Evolutionary conservation across 2,329 filamentous ascomycete genomes (phyloP).

Genomic region (Dactylellina sp.): DNA sequence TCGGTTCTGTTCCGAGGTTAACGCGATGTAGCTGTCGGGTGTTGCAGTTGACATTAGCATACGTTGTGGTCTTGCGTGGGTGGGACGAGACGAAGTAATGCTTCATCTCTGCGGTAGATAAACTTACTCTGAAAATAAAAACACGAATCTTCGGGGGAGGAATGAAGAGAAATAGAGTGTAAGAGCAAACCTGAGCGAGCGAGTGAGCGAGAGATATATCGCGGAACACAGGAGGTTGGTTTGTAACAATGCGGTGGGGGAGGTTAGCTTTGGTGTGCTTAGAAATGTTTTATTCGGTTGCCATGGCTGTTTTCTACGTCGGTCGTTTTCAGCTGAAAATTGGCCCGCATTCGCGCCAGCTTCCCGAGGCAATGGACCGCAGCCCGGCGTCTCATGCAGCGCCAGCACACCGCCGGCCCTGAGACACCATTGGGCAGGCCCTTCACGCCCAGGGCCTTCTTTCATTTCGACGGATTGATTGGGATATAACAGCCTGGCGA

Average conservation of each 20-base stretch:
- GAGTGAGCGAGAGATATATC: not conserved
- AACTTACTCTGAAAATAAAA: not conserved
- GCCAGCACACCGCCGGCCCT: slow-evolving; percentile 33
- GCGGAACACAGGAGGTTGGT: slow-evolving; percentile 5
- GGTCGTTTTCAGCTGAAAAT: slow-evolving; percentile 40
- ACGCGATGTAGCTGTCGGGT: slow-evolving; percentile 36
- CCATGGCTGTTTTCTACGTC: slow-evolving; percentile 23
- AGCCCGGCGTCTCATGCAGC: slow-evolving; percentile 20
- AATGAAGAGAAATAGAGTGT: not conserved
- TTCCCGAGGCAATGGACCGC: slow-evolving; percentile 38
- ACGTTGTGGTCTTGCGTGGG: too few species aligned
- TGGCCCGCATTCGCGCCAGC: slow-evolving; percentile 33
- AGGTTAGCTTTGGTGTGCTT: slow-evolving; percentile 11
- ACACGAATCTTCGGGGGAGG: too few species aligned
- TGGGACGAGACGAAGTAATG: slow-evolving; percentile 1
- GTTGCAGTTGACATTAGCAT: slow-evolving; percentile 36
- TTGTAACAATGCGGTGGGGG: slow-evolving; percentile 10
- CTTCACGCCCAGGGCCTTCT: not conserved
- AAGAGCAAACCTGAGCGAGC: not conserved
- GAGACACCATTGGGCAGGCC: slow-evolving; percentile 37
- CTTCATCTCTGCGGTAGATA: not conserved
- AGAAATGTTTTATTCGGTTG: slow-evolving; percentile 25
- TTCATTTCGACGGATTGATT: too few species aligned
- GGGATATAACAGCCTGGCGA: too few species aligned
- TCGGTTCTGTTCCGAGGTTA: slow-evolving; percentile 32